Percentiles rank a stretch among this genome's conserved stretches.
These are phyloP conservation scores for Prunus campanulata DNA, from an alignment of 306 rosid genomes.

Conservation along the genomic window DNA sequence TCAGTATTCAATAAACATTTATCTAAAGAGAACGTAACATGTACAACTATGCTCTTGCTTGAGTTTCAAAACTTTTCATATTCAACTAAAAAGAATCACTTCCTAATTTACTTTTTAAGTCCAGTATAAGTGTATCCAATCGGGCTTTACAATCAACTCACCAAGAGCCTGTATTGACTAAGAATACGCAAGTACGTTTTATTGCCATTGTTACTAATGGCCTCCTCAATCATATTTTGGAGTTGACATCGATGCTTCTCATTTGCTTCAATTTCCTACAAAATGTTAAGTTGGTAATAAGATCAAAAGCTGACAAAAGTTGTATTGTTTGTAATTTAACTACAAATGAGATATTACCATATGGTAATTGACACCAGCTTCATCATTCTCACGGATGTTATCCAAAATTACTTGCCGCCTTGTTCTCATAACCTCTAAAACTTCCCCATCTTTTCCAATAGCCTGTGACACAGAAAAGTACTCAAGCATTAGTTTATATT, in stretches of 20 bases:
- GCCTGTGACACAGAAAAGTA: conserved; percentile 29
- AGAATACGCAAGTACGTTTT: conserved; percentile 61
- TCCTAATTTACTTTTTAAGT: conserved; percentile 1
- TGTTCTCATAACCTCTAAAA: conserved; percentile 42
- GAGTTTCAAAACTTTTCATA: conserved; percentile 3
- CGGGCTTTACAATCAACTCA: conserved; percentile 22
- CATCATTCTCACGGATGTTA: conserved; percentile 63
- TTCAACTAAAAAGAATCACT: neutral
- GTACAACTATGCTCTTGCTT: neutral
- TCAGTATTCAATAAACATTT: neutral
- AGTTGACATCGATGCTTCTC: conserved; percentile 57
- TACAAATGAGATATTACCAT: conserved; percentile 28
- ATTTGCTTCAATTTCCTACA: conserved; percentile 60
- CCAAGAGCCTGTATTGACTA: conserved; percentile 63
- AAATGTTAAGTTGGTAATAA: conserved; percentile 12
- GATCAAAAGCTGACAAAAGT: neutral
- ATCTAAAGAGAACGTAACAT: neutral
- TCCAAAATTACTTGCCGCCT: conserved; percentile 58
- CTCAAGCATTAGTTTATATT: neutral
- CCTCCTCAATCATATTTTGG: conserved; percentile 60
- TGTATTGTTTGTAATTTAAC: neutral
- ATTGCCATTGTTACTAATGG: conserved; percentile 51
- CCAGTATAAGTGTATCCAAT: neutral
- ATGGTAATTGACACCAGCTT: conserved; percentile 52
- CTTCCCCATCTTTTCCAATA: conserved; percentile 42